These are phyloP conservation scores for Saccharomyces hybrid DNA, from an alignment of 1,139 yeast genomes.

Conservation along the genomic window DNA sequence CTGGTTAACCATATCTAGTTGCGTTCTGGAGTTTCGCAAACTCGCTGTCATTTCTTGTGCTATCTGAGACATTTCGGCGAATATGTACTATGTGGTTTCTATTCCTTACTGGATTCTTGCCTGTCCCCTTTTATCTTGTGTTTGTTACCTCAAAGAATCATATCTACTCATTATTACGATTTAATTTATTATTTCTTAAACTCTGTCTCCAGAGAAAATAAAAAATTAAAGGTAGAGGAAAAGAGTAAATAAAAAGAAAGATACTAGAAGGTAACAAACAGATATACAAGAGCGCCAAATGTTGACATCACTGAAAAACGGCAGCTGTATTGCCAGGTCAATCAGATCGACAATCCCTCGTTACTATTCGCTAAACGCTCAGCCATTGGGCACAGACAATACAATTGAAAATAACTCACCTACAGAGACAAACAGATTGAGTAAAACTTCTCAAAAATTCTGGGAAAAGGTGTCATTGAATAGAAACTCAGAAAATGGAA, in stretches of 20 bases:
- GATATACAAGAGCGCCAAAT: not conserved
- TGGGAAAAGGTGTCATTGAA: conserved; percentile 72
- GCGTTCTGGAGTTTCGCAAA: conserved; percentile 52
- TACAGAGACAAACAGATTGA: conserved; percentile 62
- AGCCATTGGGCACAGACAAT: conserved; percentile 33
- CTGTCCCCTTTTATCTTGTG: not conserved
- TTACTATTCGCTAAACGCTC: not conserved
- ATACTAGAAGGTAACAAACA: not conserved
- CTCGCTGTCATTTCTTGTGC: conserved; percentile 55
- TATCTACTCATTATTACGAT: not conserved
- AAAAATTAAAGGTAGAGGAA: not conserved
- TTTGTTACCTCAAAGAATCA: not conserved
- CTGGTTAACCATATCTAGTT: conserved; percentile 52
- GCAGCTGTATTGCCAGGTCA: not conserved
- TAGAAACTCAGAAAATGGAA: conserved; percentile 25
- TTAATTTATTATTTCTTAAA: not conserved
- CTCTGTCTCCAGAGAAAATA: not conserved
- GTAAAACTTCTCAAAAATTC: conserved; percentile 65
- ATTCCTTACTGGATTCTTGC: not conserved
- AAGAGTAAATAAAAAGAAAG: not conserved
- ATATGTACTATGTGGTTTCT: not conserved
- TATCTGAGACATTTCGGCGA: conserved; percentile 17
- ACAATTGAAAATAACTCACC: conserved; percentile 46
- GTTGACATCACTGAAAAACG: not conserved
- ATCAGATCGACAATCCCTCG: not conserved